Evolutionary conservation across 306 rosid genomes (phyloP).

Genomic region (Citrullus colocynthis): DNA sequence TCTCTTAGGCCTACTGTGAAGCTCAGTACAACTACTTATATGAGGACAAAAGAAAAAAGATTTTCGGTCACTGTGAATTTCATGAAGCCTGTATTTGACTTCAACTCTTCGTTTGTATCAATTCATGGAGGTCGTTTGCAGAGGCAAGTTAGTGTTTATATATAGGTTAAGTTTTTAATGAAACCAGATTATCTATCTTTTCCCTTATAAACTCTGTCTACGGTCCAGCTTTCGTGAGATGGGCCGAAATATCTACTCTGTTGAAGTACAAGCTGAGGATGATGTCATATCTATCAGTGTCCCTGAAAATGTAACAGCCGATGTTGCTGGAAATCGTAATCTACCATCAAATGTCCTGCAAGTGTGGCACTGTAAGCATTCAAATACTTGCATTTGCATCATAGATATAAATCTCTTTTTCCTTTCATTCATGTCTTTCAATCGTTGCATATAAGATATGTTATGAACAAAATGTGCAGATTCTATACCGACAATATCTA

Average conservation of each 20-base stretch:
- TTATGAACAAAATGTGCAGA: slow-evolving; percentile 33
- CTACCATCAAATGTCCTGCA: slow-evolving; percentile 75
- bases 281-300: slow-evolving; percentile 39
- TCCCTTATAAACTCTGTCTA: slow-evolving; percentile 7
- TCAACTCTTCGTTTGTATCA: slow-evolving; percentile 60
- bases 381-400: not conserved
- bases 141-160: slow-evolving; percentile 37
- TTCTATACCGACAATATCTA: slow-evolving; percentile 42
- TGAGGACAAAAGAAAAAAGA: slow-evolving; percentile 50
- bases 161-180: not conserved
- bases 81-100: slow-evolving; percentile 63
- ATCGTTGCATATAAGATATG: not conserved
- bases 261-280: slow-evolving; percentile 46
- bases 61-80: slow-evolving; percentile 44
- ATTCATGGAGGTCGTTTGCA: slow-evolving; percentile 54
- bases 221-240: slow-evolving; percentile 40
- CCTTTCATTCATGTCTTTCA: not conserved
- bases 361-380: slow-evolving; percentile 82
- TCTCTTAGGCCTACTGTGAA: slow-evolving; percentile 56
- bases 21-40: slow-evolving; percentile 58
- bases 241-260: slow-evolving; percentile 32
- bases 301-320: slow-evolving; percentile 60
- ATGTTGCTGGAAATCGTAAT: slow-evolving; percentile 81
- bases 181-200: not conserved
- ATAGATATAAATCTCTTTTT: not conserved